Evolutionary conservation across 2,329 filamentous ascomycete genomes (phyloP).

Genomic region (Cladosporium sp.): DNA sequence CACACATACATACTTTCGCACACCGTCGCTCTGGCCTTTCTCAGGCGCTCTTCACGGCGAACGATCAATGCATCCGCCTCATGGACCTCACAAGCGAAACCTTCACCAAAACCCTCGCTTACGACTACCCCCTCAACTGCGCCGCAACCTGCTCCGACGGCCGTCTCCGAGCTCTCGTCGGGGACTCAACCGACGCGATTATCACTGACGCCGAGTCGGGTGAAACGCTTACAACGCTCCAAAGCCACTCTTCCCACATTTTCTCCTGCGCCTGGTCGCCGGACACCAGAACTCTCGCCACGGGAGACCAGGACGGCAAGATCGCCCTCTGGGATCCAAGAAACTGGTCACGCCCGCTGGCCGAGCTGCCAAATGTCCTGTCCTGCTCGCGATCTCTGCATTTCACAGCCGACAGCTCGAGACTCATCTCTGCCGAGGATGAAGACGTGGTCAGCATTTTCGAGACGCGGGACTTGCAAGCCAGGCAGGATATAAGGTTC

Average conservation of each 20-base stretch:
- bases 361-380: constrained; percentile 60
- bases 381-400: constrained; percentile 64
- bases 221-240: constrained; percentile 51
- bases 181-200: constrained; percentile 61
- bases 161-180: constrained; percentile 67
- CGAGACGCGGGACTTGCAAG: constrained; percentile 59
- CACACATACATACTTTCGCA: constrained; percentile 52
- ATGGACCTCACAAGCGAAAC: constrained; percentile 55
- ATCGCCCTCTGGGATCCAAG: constrained; percentile 75
- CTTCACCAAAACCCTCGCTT: constrained; percentile 54
- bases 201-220: constrained; percentile 68
- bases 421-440: constrained; percentile 71
- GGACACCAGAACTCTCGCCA: constrained; percentile 71
- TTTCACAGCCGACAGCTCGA: constrained; percentile 67
- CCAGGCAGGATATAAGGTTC: constrained; percentile 67
- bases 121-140: constrained; percentile 65
- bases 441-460: constrained; percentile 70
- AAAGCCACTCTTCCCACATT: constrained; percentile 59
- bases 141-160: constrained; percentile 67
- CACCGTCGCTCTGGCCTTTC: constrained; percentile 45
- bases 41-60: constrained; percentile 54
- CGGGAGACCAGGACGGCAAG: constrained; percentile 69
- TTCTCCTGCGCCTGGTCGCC: constrained; percentile 79
- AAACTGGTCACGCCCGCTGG: constrained; percentile 56
- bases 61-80: constrained; percentile 52